Evolutionary conservation across 352 stramenopile species (phyloP), one percentile per base, ranked within the genome.

Genomic region (Pythium myriotylum): DNA sequence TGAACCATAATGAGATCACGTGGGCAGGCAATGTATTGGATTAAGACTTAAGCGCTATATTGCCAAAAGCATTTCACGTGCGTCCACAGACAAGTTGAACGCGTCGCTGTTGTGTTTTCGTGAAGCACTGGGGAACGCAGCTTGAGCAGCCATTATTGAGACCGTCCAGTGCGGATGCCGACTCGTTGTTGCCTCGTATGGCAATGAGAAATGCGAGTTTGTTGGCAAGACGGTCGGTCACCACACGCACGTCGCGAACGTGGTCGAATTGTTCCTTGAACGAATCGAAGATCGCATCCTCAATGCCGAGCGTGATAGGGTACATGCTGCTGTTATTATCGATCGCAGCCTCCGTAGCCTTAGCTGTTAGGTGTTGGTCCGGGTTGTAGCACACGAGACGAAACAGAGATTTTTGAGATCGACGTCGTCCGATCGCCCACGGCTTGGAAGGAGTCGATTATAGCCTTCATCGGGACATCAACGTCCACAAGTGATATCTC

Each of bases 141-240:
- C 23, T 17, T 19, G 50, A 14, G 14, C 37, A 49, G 4, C 52
- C 52, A 17, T 39, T 59, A 39, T 59, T 39, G 7, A 59, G 40
- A 6, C 29, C 24, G 1, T 24, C 52, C 1, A 59, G 22, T 9
- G 39, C 5, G 5, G 51, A 13, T n/a, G 33, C 14, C 17, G 17
- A 26, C 23, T 0, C n/a, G 8, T 47, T 19, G 27, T 41, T 35
- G 4, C 33, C n/a, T 2, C 45, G 10, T 14, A 60, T 27, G 19
- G 42, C 41, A 17, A 39, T 60, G n/a, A 60, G 40, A 16, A 60
- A 52, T 19, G 53, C 40, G 6, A 60, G 3, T 16, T 52, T 60
- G 17, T 1, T n/a, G 3, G 41, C 26, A 2, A 52, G 7, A 19
- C 26, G 40, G 5, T 51, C 53, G 4, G 49, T 26, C 23, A n/a